A percentile compares a stretch with the other conserved stretches of the same genome.
Conservation (phyloP, 352 stramenopile genomes). For the Globisporangium splendens region DNA sequence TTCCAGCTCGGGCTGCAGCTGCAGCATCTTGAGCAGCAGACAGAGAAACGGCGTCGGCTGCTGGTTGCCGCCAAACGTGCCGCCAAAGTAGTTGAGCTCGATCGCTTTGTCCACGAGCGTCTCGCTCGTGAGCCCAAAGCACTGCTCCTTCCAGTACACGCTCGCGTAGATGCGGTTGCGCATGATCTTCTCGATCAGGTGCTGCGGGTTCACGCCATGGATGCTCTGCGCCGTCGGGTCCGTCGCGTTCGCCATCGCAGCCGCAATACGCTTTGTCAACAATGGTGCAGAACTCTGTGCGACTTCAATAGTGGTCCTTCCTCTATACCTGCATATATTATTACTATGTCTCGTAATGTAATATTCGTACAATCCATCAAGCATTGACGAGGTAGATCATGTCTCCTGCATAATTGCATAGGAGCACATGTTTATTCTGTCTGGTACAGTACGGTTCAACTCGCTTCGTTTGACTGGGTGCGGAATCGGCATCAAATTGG, state of each 20-base stretch:
- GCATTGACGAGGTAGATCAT: too few species aligned
- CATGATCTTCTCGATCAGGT: slow-evolving; percentile 98
- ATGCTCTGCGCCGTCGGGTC: slow-evolving; percentile 89
- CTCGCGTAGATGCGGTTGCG: slow-evolving; percentile 95
- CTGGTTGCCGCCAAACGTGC: slow-evolving; percentile 93
- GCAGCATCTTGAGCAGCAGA: slow-evolving; percentile 97
- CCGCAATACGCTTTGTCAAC: not conserved
- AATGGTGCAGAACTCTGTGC: not conserved
- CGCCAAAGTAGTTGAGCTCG: slow-evolving; percentile 90
- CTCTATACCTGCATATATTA: not conserved
- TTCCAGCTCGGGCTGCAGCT: slow-evolving; percentile 96
- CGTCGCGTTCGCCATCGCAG: slow-evolving; percentile 82
- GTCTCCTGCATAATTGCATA: too few species aligned
- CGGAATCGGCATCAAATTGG: slow-evolving; percentile 5
- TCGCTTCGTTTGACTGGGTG: not conserved
- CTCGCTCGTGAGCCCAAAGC: slow-evolving; percentile 95
- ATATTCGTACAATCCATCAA: not conserved
- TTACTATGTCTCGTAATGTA: not conserved
- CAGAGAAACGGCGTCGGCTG: slow-evolving; percentile 98
- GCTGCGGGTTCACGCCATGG: slow-evolving; percentile 96
- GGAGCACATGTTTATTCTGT: not conserved
- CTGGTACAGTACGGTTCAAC: not conserved
- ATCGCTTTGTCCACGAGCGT: slow-evolving; percentile 96
- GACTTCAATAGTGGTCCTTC: not conserved
- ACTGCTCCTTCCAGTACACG: slow-evolving; percentile 98